Conservation (phyloP, 768 basidiomycete species). For the Imleria badia region DNA sequence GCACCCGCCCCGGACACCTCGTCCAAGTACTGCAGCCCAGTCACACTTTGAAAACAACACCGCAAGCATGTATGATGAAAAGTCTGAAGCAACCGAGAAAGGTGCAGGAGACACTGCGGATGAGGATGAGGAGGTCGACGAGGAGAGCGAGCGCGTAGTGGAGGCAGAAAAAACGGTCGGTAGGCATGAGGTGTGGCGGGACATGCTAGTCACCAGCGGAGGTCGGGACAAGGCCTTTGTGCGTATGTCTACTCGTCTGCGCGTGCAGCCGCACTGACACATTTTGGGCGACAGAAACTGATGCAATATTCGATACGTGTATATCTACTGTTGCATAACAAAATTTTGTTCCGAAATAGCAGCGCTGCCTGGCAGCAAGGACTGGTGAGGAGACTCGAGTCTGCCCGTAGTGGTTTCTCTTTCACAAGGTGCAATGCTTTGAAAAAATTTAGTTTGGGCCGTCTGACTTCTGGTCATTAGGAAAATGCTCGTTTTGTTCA, state of each 20-base stretch:
- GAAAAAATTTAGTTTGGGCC: neutral
- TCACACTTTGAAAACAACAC: slow-evolving; percentile 24
- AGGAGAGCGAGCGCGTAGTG: slow-evolving; percentile 46
- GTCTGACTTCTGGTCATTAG: slow-evolving; percentile 37
- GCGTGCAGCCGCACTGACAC: neutral
- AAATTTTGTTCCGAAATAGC: slow-evolving; percentile 47
- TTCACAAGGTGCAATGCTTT: slow-evolving; percentile 58
- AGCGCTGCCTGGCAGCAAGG: slow-evolving; percentile 51
- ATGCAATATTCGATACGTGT: slow-evolving; percentile 81
- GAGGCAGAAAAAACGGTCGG: slow-evolving; percentile 48
- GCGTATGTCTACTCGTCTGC: slow-evolving; percentile 31
- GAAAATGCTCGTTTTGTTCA: slow-evolving; percentile 79
- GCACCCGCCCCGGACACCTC: slow-evolving; percentile 77
- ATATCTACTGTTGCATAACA: slow-evolving; percentile 68
- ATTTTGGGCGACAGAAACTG: slow-evolving; percentile 58
- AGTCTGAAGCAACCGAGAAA: slow-evolving; percentile 35
- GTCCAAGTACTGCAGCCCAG: slow-evolving; percentile 31
- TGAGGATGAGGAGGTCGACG: slow-evolving; percentile 46
- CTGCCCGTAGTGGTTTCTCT: slow-evolving; percentile 59
- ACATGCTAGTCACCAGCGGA: slow-evolving; percentile 72
- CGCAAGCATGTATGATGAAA: slow-evolving; percentile 41
- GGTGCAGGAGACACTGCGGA: slow-evolving; percentile 21
- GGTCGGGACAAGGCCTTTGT: slow-evolving; percentile 88
- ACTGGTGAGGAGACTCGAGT: slow-evolving; percentile 57
- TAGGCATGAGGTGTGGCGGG: slow-evolving; percentile 74